phyloP scores from a whole-genome alignment of 441 rosid species.

The Sinapis alba region DNA sequence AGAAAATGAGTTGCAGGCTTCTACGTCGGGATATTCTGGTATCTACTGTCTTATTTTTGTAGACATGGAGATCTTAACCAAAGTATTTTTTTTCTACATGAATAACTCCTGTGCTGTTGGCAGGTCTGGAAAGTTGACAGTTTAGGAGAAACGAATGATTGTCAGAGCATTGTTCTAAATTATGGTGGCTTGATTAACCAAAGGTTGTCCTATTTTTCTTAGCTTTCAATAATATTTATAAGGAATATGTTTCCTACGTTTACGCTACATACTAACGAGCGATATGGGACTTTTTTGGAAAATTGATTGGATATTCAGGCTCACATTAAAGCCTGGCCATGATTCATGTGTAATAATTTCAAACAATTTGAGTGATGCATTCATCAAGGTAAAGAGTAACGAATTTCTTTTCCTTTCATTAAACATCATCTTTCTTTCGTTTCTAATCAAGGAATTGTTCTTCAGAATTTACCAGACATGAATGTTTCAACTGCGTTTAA shows the following conservation, averaged over 20 bases:
- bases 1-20: constrained; percentile 56
- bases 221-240: not conserved
- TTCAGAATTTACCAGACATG: constrained; percentile 72
- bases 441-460: constrained; percentile 39
- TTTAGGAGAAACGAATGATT: constrained; percentile 48
- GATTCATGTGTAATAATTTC: constrained; percentile 52
- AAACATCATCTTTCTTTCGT: constrained; percentile 12
- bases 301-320: constrained; percentile 45
- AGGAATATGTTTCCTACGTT: constrained; percentile 11
- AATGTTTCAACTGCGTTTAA: constrained; percentile 68
- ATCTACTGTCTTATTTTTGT: constrained; percentile 31
- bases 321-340: constrained; percentile 47
- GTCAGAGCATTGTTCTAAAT: constrained; percentile 58
- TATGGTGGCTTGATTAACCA: constrained; percentile 69
- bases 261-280: not conserved
- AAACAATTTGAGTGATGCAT: constrained; percentile 49
- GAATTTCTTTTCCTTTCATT: not conserved
- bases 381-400: constrained; percentile 58
- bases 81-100: constrained; percentile 17
- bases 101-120: constrained; percentile 39
- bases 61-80: constrained; percentile 28
- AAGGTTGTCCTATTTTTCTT: constrained; percentile 56
- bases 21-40: constrained; percentile 75
- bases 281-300: not conserved
- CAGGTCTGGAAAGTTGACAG: constrained; percentile 76